Base-by-base conservation (phyloP, 1,284 basidiomycete genomes). In the Puccinia polysora region DNA sequence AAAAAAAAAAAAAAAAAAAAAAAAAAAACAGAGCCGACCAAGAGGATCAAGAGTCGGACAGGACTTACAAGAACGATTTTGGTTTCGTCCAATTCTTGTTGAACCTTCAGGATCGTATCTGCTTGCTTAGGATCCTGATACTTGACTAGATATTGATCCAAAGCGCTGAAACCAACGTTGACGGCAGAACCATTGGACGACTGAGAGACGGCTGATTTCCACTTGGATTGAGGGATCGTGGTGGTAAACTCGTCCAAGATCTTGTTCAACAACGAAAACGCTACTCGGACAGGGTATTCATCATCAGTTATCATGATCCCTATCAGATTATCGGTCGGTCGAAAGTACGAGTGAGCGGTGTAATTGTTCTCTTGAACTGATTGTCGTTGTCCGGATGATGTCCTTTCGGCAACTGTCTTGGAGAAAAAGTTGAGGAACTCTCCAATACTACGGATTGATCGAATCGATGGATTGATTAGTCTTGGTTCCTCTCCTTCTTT, bases 71-170 rank as follows among this genome's bases (percentile, higher is more conserved):
- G 82, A 43, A 98, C 87, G 76, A 99, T 95, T 88, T 99, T 99
- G 7, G 96, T 98, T 83, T 99, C 96, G 79, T 99, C 96, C 59
- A 99, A 82, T 80, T 99, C 96, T 80, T 93, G 89, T 81, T 99
- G 96, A 18, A 99, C 96, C 77, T 89, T 87, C 94, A 98, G 95
- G 78, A 99, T 97, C 20, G 91, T 89, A 82, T 99, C 96, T 4
- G 96, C 96, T 82, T 98, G 94, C 75, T 88, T 86, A 7, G 96
- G 96, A 81, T 99, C 96, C 82, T 99, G 96, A 81, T 97, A 98
- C 81, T 95, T 93, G 79, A 86, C 83, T 60, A 98, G 81, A 80
- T 94, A 97, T 18, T 85, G 85, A 64, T 87, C 84, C 75, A 92
- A 84, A 71, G 90, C 82, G 0, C 82, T 76, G 79, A 81, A 77